Conservation (phyloP, 2,329 filamentous ascomycete species). For the Colletotrichum tamarilloi region DNA sequence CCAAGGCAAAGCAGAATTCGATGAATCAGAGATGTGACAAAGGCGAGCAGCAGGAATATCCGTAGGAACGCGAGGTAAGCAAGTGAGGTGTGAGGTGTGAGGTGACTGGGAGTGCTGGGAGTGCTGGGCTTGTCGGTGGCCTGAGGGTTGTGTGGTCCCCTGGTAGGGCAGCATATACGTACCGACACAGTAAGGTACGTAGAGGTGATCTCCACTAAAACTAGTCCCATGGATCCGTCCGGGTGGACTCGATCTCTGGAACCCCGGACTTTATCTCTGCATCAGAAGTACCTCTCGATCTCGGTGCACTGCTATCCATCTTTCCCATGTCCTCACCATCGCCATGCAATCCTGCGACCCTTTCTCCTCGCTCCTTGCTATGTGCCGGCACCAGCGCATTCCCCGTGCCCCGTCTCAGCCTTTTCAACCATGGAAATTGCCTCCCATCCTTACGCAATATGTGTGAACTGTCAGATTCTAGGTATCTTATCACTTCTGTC, state of each 20-base stretch:
- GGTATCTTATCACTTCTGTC: background rate
- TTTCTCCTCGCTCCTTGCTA: background rate
- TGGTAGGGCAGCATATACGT: background rate
- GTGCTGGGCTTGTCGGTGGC: background rate
- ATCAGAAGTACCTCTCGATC: conserved; percentile 29
- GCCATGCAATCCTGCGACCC: conserved; percentile 6
- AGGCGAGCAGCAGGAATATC: background rate
- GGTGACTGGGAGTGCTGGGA: too few relatives aligned
- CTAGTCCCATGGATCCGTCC: conserved; percentile 19
- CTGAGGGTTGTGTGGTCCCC: background rate
- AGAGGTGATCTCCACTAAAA: background rate
- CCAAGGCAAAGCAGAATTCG: background rate
- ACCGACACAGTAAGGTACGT: background rate
- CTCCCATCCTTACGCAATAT: background rate
- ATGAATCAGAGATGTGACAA: background rate
- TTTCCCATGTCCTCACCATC: conserved; percentile 29
- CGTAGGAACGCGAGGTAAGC: background rate
- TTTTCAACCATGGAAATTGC: background rate
- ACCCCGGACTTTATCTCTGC: conserved; percentile 27
- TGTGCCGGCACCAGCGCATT: too few relatives aligned
- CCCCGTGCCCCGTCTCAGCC: background rate
- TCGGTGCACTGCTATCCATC: conserved; percentile 1
- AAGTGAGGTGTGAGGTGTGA: background rate
- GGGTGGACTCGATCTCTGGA: conserved; percentile 29
- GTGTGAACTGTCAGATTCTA: background rate